phyloP scores from a whole-genome alignment of 306 rosid genomes.

The Amphicarpaea edgeworthii region DNA sequence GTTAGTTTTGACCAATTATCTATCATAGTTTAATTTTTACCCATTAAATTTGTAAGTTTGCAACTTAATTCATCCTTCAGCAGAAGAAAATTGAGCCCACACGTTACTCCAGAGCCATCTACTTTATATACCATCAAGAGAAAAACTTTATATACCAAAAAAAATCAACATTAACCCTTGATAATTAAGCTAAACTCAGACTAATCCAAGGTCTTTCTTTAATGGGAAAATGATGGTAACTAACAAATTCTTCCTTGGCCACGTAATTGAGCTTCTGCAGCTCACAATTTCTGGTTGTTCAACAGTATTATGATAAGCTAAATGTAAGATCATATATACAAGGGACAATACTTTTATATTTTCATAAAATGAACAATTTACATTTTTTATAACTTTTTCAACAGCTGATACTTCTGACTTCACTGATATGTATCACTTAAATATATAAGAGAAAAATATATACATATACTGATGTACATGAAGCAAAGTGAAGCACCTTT shows the following conservation, averaged over 20 bases:
- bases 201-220: background rate
- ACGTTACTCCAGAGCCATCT: background rate
- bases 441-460: too few relatives aligned
- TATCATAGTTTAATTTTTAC: background rate
- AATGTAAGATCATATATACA: too few relatives aligned
- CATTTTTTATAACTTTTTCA: too few relatives aligned
- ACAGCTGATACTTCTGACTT: too few relatives aligned
- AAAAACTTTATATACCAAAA: too few relatives aligned
- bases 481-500: too few relatives aligned
- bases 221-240: background rate
- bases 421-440: too few relatives aligned
- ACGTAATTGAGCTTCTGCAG: too few relatives aligned
- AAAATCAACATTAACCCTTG: background rate
- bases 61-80: background rate
- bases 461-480: too few relatives aligned
- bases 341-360: too few relatives aligned
- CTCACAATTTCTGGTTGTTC: background rate
- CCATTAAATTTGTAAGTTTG: background rate
- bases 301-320: background rate
- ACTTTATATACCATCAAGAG: background rate
- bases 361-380: too few relatives aligned
- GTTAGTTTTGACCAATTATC: slow-evolving; percentile 11
- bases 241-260: background rate
- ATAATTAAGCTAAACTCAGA: background rate
- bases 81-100: background rate